Conservation (phyloP, 257 asterid genomes). For the Solanum gandarillasii region DNA sequence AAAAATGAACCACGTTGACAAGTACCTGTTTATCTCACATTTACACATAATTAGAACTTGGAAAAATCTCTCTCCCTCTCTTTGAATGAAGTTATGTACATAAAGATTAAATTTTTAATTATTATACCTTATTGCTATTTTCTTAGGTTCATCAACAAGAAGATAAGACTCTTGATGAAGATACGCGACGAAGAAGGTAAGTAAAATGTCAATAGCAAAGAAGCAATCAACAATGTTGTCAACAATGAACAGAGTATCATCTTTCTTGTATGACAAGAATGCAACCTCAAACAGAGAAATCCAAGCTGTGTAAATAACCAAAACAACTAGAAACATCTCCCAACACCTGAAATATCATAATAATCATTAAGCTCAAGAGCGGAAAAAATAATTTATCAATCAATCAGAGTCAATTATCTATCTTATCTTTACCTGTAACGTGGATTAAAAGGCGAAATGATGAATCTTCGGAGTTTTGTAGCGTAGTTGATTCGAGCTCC, state of each 20-base stretch:
- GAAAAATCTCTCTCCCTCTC: neutral
- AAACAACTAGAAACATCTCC: slow-evolving; percentile 66
- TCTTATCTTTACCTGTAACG: slow-evolving; percentile 36
- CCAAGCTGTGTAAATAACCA: slow-evolving; percentile 87
- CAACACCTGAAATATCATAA: slow-evolving; percentile 52
- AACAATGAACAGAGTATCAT: slow-evolving; percentile 42
- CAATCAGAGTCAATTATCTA: neutral
- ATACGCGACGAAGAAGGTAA: slow-evolving; percentile 84
- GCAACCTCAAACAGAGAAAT: slow-evolving; percentile 85
- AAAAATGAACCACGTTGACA: slow-evolving; percentile 70
- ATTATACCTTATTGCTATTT: slow-evolving; percentile 49
- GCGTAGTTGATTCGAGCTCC: slow-evolving; percentile 67
- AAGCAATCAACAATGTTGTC: slow-evolving; percentile 74
- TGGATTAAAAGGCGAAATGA: slow-evolving; percentile 65
- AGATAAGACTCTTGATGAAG: slow-evolving; percentile 62
- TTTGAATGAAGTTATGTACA: neutral
- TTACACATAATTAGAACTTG: neutral
- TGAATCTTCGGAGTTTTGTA: slow-evolving; percentile 40
- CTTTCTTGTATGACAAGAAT: slow-evolving; percentile 54
- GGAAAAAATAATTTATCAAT: neutral
- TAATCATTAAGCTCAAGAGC: neutral
- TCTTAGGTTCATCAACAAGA: slow-evolving; percentile 55
- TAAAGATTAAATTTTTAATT: neutral
- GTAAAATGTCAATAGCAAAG: slow-evolving; percentile 70
- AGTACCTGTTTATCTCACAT: slow-evolving; percentile 38